These are phyloP conservation scores for Kluyveromyces aestuarii DNA, from an alignment of 805 yeast species.

Conservation along the genomic window DNA sequence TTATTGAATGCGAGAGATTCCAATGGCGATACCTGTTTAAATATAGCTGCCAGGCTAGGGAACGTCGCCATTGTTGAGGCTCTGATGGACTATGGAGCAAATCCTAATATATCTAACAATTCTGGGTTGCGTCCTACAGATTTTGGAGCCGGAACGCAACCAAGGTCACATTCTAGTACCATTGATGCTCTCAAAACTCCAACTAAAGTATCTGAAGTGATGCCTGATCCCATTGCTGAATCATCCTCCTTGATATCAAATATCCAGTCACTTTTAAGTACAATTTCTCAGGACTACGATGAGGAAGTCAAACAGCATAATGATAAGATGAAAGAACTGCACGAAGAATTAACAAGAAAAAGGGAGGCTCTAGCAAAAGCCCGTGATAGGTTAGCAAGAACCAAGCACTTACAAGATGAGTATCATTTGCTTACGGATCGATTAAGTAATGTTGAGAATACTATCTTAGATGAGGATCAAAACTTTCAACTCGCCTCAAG, in stretches of 20 bases:
- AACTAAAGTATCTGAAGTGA: conserved; percentile 2
- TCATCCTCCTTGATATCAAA: conserved; percentile 32
- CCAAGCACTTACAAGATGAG: conserved; percentile 42
- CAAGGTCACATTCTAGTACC: not conserved
- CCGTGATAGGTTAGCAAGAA: conserved; percentile 18
- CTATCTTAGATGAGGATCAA: conserved; percentile 53
- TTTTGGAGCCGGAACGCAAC: conserved; percentile 47
- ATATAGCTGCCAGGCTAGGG: conserved; percentile 85
- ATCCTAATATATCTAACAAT: conserved; percentile 66
- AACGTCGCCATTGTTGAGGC: conserved; percentile 73
- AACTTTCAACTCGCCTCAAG: conserved; percentile 38
- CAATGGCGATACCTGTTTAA: conserved; percentile 92
- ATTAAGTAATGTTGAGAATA: conserved; percentile 48
- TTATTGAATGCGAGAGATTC: conserved; percentile 84
- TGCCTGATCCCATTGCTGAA: conserved; percentile 11
- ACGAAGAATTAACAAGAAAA: conserved; percentile 29
- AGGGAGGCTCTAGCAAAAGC: conserved; percentile 18
- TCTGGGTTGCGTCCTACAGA: conserved; percentile 83
- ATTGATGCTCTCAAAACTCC: not conserved
- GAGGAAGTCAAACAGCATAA: conserved; percentile 48
- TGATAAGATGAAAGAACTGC: conserved; percentile 41
- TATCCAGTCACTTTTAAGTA: conserved; percentile 40
- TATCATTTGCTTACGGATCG: conserved; percentile 46
- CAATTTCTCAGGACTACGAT: conserved; percentile 51
- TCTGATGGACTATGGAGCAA: conserved; percentile 81